Evolutionary conservation across 805 yeast genomes (phyloP).

Genomic region (Huiozyma naganishii): DNA sequence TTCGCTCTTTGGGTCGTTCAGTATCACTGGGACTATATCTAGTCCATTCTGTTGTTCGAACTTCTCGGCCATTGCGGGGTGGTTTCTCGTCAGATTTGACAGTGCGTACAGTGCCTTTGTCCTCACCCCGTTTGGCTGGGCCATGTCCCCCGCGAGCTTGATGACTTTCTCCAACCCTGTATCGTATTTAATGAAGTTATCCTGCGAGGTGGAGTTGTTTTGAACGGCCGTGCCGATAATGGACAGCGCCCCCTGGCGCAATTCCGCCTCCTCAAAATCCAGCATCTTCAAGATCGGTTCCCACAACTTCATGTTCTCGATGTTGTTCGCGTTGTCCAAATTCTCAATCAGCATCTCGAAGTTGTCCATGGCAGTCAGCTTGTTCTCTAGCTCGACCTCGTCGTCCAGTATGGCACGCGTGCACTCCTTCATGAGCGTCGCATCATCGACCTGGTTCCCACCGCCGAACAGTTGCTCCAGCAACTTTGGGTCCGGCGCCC

Average conservation of each 20-base stretch:
- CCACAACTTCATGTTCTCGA: conserved; percentile 80
- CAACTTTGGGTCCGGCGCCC: conserved; percentile 69
- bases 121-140: conserved; percentile 30
- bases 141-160: conserved; percentile 26
- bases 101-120: conserved; percentile 71
- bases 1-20: conserved; percentile 10
- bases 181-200: conserved; percentile 44
- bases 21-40: conserved; percentile 34
- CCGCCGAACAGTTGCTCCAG: conserved; percentile 69
- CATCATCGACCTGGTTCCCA: conserved; percentile 57
- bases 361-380: conserved; percentile 72
- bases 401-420: conserved; percentile 48
- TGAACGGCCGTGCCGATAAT: conserved; percentile 87
- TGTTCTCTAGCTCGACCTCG: conserved; percentile 51
- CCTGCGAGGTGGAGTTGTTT: conserved; percentile 71
- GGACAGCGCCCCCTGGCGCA: conserved; percentile 55
- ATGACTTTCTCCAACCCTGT: conserved; percentile 39
- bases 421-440: conserved; percentile 74
- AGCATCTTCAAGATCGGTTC: conserved; percentile 49
- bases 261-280: conserved; percentile 31
- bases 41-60: conserved; percentile 59
- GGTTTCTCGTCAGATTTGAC: conserved; percentile 63
- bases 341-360: conserved; percentile 91
- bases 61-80: conserved; percentile 38
- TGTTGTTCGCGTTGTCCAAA: conserved; percentile 87